phyloP scores from a whole-genome alignment of 2,329 filamentous ascomycete species.

The Colletotrichum sp. region DNA sequence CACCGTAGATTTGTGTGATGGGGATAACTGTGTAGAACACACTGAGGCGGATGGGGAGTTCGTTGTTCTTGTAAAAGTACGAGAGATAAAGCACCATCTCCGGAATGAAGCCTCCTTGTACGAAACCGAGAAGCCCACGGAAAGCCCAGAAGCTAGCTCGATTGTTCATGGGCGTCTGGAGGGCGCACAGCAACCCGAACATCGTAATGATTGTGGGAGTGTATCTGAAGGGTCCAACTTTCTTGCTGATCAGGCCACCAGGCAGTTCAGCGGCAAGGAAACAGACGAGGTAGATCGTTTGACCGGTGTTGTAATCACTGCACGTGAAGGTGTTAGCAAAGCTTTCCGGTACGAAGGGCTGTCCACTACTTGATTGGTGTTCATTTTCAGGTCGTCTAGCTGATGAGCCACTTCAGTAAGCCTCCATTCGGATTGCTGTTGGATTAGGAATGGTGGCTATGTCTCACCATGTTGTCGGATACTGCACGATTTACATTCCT shows the following conservation, averaged over 20 bases:
- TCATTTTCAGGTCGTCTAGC: background rate
- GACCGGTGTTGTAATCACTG: conserved; percentile 36
- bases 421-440: background rate
- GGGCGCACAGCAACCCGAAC: background rate
- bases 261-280: conserved; percentile 65
- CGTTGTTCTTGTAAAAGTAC: conserved; percentile 28
- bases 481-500: conserved; percentile 67
- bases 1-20: conserved; percentile 47
- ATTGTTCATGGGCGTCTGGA: conserved; percentile 34
- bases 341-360: conserved; percentile 25
- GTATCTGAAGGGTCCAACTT: conserved; percentile 30
- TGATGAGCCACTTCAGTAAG: background rate
- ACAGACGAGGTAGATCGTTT: conserved; percentile 58
- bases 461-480: conserved; percentile 65
- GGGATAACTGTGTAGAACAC: conserved; percentile 69
- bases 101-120: conserved; percentile 46
- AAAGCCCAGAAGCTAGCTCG: conserved; percentile 41
- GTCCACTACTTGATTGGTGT: background rate
- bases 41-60: conserved; percentile 57
- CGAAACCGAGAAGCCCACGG: conserved; percentile 38
- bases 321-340: conserved; percentile 36
- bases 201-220: background rate
- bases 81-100: conserved; percentile 58
- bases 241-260: conserved; percentile 65
- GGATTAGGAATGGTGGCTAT: background rate